Percentiles rank a stretch among this genome's conserved stretches.
Evolutionary conservation across 306 rosid species (phyloP).

Genomic region (Vicia sativa): DNA sequence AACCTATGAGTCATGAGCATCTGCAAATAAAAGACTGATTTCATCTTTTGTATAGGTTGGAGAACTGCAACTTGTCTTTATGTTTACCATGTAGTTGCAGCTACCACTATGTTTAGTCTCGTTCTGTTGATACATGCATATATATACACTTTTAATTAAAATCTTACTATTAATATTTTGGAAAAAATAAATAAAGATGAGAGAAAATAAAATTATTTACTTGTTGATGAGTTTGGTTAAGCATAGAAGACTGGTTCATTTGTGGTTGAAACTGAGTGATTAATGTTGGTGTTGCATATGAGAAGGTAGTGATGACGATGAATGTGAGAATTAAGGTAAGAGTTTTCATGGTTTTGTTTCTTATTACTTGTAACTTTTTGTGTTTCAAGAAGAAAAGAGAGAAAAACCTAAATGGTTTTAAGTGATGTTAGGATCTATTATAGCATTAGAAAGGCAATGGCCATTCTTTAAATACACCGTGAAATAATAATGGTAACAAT

Average conservation of each 20-base stretch:
- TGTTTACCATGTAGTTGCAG: constrained; percentile 62
- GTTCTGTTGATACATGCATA: constrained; percentile 37
- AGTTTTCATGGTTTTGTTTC: constrained; percentile 21
- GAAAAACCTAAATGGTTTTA: background rate
- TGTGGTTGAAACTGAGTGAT: constrained; percentile 47
- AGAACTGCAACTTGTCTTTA: constrained; percentile 74
- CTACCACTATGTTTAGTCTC: constrained; percentile 25
- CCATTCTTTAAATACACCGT: background rate
- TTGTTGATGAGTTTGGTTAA: background rate
- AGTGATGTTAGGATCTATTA: background rate
- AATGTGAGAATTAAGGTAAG: constrained; percentile 7
- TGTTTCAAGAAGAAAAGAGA: background rate
- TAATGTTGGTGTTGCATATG: constrained; percentile 40
- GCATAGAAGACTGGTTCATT: constrained; percentile 44
- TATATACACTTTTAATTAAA: background rate
- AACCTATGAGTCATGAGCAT: constrained; percentile 71
- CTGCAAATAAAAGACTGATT: constrained; percentile 73
- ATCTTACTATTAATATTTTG: too few relatives aligned
- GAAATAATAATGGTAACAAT: background rate
- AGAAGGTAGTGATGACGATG: constrained; percentile 13
- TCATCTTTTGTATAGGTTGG: constrained; percentile 64
- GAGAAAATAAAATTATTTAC: background rate
- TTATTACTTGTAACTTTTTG: background rate
- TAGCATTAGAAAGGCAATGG: background rate
- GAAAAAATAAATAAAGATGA: too few relatives aligned